Conservation (phyloP, 495 filamentous ascomycete species). For the Ramalina intermedia region DNA sequence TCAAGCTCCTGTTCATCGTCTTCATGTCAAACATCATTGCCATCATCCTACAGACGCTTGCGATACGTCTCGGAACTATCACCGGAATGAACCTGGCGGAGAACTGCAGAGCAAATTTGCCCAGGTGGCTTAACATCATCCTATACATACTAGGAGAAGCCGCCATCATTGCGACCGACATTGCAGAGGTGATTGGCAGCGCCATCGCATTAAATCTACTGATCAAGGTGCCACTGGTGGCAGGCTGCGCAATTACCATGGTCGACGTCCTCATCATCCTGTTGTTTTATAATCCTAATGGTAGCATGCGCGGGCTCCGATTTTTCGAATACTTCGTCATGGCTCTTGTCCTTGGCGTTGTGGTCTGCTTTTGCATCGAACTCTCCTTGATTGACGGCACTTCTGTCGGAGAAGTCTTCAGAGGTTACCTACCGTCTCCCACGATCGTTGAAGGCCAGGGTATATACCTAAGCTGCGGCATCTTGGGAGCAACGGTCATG, state of each 20-base stretch:
- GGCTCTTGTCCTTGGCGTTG: conserved; percentile 65
- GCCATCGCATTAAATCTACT: conserved; percentile 84
- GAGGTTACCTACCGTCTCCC: conserved; percentile 67
- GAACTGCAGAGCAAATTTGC: conserved; percentile 61
- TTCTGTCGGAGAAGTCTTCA: conserved; percentile 60
- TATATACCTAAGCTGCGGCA: conserved; percentile 81
- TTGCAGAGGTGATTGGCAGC: conserved; percentile 86
- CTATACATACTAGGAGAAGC: conserved; percentile 64
- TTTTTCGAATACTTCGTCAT: conserved; percentile 73
- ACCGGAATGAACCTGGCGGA: conserved; percentile 71
- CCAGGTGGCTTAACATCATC: conserved; percentile 58
- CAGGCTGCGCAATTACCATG: conserved; percentile 76
- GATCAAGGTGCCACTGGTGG: conserved; percentile 65
- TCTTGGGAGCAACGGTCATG: conserved; percentile 89
- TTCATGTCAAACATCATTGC: conserved; percentile 75
- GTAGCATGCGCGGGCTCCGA: conserved; percentile 56
- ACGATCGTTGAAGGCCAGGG: conserved; percentile 57
- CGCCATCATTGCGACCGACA: conserved; percentile 79
- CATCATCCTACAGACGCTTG: conserved; percentile 68
- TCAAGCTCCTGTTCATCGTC: conserved; percentile 64
- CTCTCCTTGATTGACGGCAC: conserved; percentile 55
- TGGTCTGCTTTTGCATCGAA: conserved; percentile 83
- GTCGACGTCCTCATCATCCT: conserved; percentile 74
- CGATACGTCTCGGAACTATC: conserved; percentile 73
- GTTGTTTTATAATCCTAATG: conserved; percentile 68